These are phyloP conservation scores for Ophiostoma ips DNA, from an alignment of 2,329 filamentous ascomycete genomes.

Conservation along the genomic window DNA sequence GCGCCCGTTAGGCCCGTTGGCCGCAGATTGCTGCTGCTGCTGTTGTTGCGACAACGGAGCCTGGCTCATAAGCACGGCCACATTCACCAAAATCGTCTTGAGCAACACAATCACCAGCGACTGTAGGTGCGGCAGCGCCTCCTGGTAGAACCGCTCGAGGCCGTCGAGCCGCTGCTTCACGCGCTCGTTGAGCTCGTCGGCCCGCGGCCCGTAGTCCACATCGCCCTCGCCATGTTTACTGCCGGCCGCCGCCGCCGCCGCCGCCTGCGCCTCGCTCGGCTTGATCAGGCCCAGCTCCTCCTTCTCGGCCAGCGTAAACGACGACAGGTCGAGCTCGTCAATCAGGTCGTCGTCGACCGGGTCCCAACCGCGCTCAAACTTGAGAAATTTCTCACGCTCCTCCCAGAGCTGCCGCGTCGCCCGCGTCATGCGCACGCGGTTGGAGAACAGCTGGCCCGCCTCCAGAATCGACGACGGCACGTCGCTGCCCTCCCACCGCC, in stretches of 20 bases:
- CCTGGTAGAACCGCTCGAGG: slow-evolving; percentile 69
- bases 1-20: neutral
- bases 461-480: slow-evolving; percentile 91
- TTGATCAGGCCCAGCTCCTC: slow-evolving; percentile 34
- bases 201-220: slow-evolving; percentile 37
- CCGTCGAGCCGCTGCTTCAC: slow-evolving; percentile 52
- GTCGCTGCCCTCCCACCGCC: slow-evolving; percentile 86
- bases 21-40: slow-evolving; percentile 19
- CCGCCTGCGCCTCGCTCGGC: slow-evolving; percentile 14
- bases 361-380: slow-evolving; percentile 83
- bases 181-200: slow-evolving; percentile 33
- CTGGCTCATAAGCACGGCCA: slow-evolving; percentile 66
- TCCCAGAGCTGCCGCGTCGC: slow-evolving; percentile 91
- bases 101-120: slow-evolving; percentile 86
- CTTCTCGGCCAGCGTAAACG: slow-evolving; percentile 27
- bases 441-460: slow-evolving; percentile 82
- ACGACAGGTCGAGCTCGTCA: slow-evolving; percentile 25
- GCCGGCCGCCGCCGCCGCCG: too few species aligned
- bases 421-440: slow-evolving; percentile 78
- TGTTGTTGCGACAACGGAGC: slow-evolving; percentile 30
- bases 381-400: slow-evolving; percentile 80
- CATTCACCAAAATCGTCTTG: slow-evolving; percentile 75
- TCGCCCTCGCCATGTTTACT: slow-evolving; percentile 10
- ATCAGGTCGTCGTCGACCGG: slow-evolving; percentile 28
- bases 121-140: slow-evolving; percentile 72